phyloP scores from a whole-genome alignment of 1,139 yeast genomes.

The Kazachstania sp. region DNA sequence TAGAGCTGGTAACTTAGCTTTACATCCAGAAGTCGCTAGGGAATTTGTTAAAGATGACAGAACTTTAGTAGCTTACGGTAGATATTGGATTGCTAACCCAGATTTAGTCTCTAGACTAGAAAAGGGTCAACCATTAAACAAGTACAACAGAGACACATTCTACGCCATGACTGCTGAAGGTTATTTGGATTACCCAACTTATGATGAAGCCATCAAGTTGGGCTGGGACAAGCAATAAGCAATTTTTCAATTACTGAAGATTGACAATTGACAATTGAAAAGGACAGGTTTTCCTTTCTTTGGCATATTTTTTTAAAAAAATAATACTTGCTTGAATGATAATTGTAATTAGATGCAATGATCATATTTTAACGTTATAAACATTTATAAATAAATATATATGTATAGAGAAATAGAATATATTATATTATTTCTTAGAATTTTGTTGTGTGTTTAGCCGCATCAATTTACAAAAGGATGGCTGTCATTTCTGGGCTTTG shows the following conservation, averaged over 20 bases:
- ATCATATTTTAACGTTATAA: too few species aligned
- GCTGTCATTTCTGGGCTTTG: too few species aligned
- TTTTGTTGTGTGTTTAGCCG: too few species aligned
- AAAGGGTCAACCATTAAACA: constrained; percentile 31
- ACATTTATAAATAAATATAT: too few species aligned
- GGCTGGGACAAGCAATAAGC: constrained; percentile 10
- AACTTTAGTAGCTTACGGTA: constrained; percentile 11
- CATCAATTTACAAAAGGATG: too few species aligned
- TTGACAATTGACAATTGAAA: background rate
- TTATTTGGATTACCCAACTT: constrained; percentile 13
- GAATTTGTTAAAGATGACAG: constrained; percentile 4
- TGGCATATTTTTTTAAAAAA: background rate
- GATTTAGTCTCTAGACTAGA: constrained; percentile 40
- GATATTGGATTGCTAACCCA: constrained; percentile 40
- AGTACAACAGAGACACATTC: constrained; percentile 7
- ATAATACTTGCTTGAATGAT: background rate
- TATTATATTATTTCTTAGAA: too few species aligned
- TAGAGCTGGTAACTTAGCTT: constrained; percentile 24
- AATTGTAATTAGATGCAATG: too few species aligned
- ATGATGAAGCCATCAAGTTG: constrained; percentile 17
- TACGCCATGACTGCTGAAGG: constrained; percentile 7
- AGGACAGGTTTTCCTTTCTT: background rate
- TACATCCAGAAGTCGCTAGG: constrained; percentile 7
- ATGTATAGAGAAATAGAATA: too few species aligned
- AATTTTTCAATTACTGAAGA: too few species aligned